Conservation (phyloP, 768 basidiomycete species). For the Termitomyces sp. region DNA sequence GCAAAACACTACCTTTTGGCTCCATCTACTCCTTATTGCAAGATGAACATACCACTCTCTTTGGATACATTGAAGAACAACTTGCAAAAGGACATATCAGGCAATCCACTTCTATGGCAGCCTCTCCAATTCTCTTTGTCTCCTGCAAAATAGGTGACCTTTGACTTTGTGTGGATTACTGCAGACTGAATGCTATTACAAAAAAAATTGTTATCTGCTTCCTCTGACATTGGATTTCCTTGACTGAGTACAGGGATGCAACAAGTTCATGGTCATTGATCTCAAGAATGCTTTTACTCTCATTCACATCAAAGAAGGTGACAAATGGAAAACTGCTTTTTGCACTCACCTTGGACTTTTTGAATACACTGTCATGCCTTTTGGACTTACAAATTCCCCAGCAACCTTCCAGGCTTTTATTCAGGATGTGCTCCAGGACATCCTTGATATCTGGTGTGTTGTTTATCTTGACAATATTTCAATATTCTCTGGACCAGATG, state of each 20-base stretch:
- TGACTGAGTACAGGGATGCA: conserved; percentile 20
- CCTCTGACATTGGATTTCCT: conserved; percentile 31
- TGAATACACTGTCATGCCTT: conserved; percentile 36
- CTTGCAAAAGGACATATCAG: conserved; percentile 27
- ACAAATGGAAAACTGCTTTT: conserved; percentile 43
- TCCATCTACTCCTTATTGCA: conserved; percentile 26
- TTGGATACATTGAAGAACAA: conserved; percentile 26
- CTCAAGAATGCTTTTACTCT: conserved; percentile 33
- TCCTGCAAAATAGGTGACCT: conserved; percentile 18
- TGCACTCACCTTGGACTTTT: conserved; percentile 30
- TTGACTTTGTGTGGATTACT: conserved; percentile 23
- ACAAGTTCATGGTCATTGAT: conserved; percentile 29
- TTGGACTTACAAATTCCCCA: background rate
- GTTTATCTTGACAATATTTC: background rate
- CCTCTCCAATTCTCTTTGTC: conserved; percentile 24
- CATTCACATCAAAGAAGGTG: conserved; percentile 31
- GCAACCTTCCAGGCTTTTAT: background rate
- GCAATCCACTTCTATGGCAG: conserved; percentile 17
- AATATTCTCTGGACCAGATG: background rate
- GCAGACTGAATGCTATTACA: conserved; percentile 28
- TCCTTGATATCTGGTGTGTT: no score
- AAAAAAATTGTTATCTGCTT: conserved; percentile 32
- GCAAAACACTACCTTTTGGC: background rate
- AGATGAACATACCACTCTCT: conserved; percentile 21
- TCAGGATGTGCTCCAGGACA: no score